phyloP scores from a whole-genome alignment of 495 filamentous ascomycete species.

The Penicillium canescens region DNA sequence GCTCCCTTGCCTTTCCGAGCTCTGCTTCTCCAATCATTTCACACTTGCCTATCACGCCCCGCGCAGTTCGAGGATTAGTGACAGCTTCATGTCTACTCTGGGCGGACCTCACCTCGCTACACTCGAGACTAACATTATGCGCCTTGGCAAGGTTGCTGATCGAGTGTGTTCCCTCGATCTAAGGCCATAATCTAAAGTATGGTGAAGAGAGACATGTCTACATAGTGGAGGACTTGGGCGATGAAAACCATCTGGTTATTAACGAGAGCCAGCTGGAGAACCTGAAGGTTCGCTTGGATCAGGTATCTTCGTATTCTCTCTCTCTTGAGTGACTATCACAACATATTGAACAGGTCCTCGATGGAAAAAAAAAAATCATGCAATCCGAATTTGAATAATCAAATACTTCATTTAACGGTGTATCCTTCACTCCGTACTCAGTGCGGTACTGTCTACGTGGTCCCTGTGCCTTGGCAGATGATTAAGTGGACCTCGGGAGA shows the following conservation, averaged over 20 bases:
- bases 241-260: conserved; percentile 65
- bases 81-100: not conserved
- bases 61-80: conserved; percentile 47
- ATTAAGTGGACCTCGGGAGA: conserved; percentile 20
- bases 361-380: conserved; percentile 55
- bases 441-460: conserved; percentile 7
- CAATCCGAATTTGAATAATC: conserved; percentile 50
- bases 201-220: conserved; percentile 66
- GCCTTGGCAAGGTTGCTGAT: conserved; percentile 62
- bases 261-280: conserved; percentile 67
- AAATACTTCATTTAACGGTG: no score
- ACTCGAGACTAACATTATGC: not conserved
- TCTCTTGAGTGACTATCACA: not conserved
- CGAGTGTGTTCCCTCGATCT: conserved; percentile 73
- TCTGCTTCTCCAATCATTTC: not conserved
- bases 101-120: not conserved
- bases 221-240: conserved; percentile 75
- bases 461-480: conserved; percentile 13
- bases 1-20: not conserved
- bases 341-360: conserved; percentile 42
- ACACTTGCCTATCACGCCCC: conserved; percentile 37
- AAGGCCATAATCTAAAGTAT: conserved; percentile 76
- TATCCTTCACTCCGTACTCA: not conserved
- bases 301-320: conserved; percentile 39
- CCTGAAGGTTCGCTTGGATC: conserved; percentile 59